Base-by-base conservation (phyloP, 1,139 yeast species). In the Suhomyces bribrorum region DNA sequence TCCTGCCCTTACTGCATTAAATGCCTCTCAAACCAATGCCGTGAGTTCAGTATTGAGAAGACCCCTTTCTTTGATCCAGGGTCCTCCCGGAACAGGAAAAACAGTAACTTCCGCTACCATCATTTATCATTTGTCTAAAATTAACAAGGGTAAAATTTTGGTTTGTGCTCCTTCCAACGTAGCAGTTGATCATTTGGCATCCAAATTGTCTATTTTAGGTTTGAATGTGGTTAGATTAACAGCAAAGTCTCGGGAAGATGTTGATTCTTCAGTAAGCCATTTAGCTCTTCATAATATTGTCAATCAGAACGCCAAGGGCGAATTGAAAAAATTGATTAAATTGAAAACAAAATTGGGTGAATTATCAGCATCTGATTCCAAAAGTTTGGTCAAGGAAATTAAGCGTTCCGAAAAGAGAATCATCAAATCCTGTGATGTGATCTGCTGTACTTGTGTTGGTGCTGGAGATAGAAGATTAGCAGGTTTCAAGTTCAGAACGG, bases 51-150 rank as follows among this genome's bases (percentile, higher is more conserved):
- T 85, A 2, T 64, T 90, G 44, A 77, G 76, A 52, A 72, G 81
- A 50, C 96, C 96, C 2, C 69, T 90, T 31, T 80, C 95, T 6
- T 73, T 90, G 52, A 89, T 90, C 48, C 97, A 90, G 61, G 97
- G 97, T 14, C 97, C 97, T n/a, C 97, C 97, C 2, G 96, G 96
- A 45, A 90, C 97, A 0, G 97, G 97, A 57, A 90, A 90, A 59
- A 90, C 97, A 1, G 95, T 88, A 11, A 89, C 96, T 0, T 87
- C 96, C 0, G 94, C 96, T 3, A 83, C 96, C 0, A 86, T 90
- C 47, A 79, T 89, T 18, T 85, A 86, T 53, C 96, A 88, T 53
- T 65, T 89, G 44, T 73, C 81, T 3, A 77, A 77, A 41, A 56
- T 82, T 45, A 78, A 78, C 49, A 56, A 76, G 41, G 74, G 76